Conservation (phyloP, 2,329 filamentous ascomycete genomes). For the Apiospora marii region DNA sequence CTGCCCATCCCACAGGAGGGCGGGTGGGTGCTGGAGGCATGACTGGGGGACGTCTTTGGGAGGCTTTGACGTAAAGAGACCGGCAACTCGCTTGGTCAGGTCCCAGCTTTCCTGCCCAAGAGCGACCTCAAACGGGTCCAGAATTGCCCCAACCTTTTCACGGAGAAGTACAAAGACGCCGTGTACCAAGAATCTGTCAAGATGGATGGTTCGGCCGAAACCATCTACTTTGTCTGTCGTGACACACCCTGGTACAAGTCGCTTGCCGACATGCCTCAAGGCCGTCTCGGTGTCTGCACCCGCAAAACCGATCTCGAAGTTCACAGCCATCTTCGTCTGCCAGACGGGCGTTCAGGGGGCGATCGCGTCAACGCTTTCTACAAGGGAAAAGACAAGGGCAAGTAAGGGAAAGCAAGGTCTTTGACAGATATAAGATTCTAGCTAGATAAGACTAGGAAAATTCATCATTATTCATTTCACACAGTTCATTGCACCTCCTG, state of each 20-base stretch:
- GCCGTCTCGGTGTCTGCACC: slow-evolving; percentile 44
- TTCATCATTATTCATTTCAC: no score
- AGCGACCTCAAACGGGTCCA: slow-evolving; percentile 37
- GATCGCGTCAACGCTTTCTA: no score
- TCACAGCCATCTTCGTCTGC: no score
- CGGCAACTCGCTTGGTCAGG: slow-evolving; percentile 26
- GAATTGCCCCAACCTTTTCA: slow-evolving; percentile 34
- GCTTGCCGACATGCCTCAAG: slow-evolving; percentile 36
- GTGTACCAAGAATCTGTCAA: slow-evolving; percentile 48
- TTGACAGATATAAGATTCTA: no score
- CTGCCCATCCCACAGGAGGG: no score
- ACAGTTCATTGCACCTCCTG: no score
- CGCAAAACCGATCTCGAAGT: slow-evolving; percentile 35
- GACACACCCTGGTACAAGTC: slow-evolving; percentile 31
- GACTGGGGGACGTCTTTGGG: no score
- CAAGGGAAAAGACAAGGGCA: no score
- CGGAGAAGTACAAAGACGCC: slow-evolving; percentile 29
- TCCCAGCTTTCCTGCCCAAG: slow-evolving; percentile 36
- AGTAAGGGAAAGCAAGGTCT: no score
- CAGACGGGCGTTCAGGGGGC: no score
- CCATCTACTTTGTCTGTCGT: slow-evolving; percentile 45
- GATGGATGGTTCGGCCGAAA: slow-evolving; percentile 49
- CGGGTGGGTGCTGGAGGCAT: no score
- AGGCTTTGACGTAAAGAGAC: neutral
- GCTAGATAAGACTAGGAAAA: no score